Evolutionary conservation across 768 basidiomycete species (phyloP).

Genomic region (Termitomyces bulborhizus): DNA sequence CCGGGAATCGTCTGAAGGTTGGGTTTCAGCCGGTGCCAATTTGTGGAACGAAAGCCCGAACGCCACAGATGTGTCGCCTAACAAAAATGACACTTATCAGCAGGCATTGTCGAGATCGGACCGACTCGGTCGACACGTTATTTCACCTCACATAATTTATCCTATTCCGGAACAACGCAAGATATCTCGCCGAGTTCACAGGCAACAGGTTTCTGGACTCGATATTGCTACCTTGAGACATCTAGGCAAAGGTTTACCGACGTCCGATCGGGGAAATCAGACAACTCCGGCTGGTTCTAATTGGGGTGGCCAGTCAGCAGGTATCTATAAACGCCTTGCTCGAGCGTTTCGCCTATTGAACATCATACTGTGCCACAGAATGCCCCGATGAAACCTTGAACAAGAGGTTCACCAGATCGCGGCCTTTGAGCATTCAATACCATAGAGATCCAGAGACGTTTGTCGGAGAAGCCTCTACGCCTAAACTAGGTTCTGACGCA

Average conservation of each 20-base stretch:
- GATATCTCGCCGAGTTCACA: slow-evolving; percentile 1
- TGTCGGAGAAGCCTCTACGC: not conserved
- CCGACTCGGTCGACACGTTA: slow-evolving; percentile 8
- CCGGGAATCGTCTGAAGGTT: not conserved
- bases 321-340: not conserved
- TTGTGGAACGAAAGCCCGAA: not conserved
- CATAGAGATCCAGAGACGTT: not conserved
- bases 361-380: not conserved
- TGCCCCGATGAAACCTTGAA: not conserved
- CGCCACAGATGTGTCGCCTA: slow-evolving; percentile 5
- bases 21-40: not conserved
- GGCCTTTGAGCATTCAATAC: not conserved
- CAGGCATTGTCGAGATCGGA: slow-evolving; percentile 4
- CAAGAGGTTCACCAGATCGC: not conserved
- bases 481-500: slow-evolving; percentile 1
- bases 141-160: not conserved
- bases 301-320: not conserved
- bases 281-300: not conserved
- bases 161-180: not conserved
- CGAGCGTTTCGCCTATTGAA: not conserved
- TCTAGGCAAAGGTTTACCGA: slow-evolving; percentile 1
- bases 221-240: slow-evolving; percentile 9
- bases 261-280: not conserved
- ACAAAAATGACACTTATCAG: not conserved
- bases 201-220: slow-evolving; percentile 11